Evolutionary conservation across 371 early-diverging fungal species (phyloP).

Genomic region (Mucor mucedo): DNA sequence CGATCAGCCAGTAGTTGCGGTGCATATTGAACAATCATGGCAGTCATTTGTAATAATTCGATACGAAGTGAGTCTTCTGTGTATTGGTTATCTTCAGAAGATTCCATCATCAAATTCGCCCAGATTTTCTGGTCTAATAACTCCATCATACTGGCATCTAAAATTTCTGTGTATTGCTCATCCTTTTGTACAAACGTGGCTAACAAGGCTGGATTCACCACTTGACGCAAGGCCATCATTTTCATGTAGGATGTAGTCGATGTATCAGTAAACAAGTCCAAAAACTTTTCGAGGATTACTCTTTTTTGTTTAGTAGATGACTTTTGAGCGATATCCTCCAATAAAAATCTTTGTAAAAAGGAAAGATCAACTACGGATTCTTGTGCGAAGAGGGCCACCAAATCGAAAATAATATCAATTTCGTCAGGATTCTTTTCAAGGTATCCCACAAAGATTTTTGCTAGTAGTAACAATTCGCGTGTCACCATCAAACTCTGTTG

Average conservation of each 20-base stretch:
- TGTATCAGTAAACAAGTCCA: constrained; percentile 61
- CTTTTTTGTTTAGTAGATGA: constrained; percentile 65
- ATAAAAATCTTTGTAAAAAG: constrained; percentile 74
- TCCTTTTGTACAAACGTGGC: constrained; percentile 60
- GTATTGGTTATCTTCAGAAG: constrained; percentile 57
- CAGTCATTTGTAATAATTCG: constrained; percentile 91
- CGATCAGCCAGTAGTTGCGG: constrained; percentile 77
- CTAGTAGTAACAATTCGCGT: constrained; percentile 63
- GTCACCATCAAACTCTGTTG: constrained; percentile 52
- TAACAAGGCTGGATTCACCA: constrained; percentile 83
- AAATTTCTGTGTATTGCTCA: constrained; percentile 56
- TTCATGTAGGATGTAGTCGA: constrained; percentile 57
- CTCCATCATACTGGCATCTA: constrained; percentile 71
- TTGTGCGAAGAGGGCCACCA: constrained; percentile 77
- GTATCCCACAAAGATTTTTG: constrained; percentile 76
- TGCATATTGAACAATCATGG: constrained; percentile 85
- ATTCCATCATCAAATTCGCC: constrained; percentile 66
- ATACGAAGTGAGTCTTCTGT: constrained; percentile 80
- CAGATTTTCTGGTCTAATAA: constrained; percentile 74
- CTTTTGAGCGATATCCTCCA: constrained; percentile 68
- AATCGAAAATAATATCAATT: constrained; percentile 74
- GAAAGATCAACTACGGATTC: constrained; percentile 74
- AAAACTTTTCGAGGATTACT: constrained; percentile 70
- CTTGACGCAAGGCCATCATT: constrained; percentile 70
- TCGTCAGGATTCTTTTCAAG: constrained; percentile 65